phyloP scores from a whole-genome alignment of 1,284 basidiomycete species.

The Cryptococcus sp. region DNA sequence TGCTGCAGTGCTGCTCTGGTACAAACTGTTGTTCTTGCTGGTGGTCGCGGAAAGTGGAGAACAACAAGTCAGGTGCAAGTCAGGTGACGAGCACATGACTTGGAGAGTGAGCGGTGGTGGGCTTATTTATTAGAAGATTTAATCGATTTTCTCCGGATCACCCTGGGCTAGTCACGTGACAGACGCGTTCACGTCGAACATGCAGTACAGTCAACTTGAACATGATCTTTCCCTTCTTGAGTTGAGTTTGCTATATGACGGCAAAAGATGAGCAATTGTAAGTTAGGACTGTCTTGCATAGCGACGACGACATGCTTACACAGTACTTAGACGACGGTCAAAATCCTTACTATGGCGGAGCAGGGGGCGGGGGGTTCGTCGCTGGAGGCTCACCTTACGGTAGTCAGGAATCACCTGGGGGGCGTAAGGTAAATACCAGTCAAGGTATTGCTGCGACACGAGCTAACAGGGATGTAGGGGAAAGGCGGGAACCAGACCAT shows the following conservation, averaged over 20 bases:
- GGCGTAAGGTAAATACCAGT: slow-evolving; percentile 31
- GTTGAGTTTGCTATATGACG: neutral
- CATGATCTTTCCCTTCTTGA: neutral
- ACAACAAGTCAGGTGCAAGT: slow-evolving; percentile 7
- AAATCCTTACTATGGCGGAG: slow-evolving; percentile 48
- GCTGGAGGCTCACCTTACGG: slow-evolving; percentile 43
- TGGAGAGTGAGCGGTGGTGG: neutral
- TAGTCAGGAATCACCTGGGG: slow-evolving; percentile 43
- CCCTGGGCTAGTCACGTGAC: neutral
- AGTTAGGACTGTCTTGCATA: slow-evolving; percentile 7
- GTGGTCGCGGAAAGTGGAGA: slow-evolving; percentile 16
- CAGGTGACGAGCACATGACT: slow-evolving; percentile 11
- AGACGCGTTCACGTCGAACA: neutral
- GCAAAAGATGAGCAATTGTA: slow-evolving; percentile 33
- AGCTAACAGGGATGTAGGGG: slow-evolving; percentile 11
- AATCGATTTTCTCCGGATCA: neutral
- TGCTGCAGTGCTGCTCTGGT: neutral
- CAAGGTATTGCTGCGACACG: neutral
- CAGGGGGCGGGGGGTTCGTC: slow-evolving; percentile 38
- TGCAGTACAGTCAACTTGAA: neutral
- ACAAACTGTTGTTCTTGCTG: neutral
- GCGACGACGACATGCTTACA: slow-evolving; percentile 3
- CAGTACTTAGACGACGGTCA: slow-evolving; percentile 31
- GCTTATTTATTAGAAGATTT: neutral
- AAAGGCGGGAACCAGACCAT: slow-evolving; percentile 63